phyloP scores from a whole-genome alignment of 2,329 filamentous ascomycete genomes.

The Beauveria australis region DNA sequence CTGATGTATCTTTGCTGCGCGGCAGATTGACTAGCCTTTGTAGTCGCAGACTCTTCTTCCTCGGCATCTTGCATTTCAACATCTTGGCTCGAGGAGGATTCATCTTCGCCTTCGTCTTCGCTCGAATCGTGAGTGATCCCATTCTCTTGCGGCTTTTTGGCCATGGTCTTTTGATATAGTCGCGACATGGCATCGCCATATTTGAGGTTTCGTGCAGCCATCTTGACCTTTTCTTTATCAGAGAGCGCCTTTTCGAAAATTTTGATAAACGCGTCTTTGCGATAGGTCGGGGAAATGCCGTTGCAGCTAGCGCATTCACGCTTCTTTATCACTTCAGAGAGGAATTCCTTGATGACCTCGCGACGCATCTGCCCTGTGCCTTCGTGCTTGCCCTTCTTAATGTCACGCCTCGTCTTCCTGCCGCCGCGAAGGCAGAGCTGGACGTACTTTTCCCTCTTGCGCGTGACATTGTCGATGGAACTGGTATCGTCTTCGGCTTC shows the following conservation, averaged over 20 bases:
- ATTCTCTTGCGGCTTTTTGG: constrained; percentile 24
- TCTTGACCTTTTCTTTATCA: constrained; percentile 66
- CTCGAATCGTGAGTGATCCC: not conserved
- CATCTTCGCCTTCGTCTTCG: constrained; percentile 40
- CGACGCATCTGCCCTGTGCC: constrained; percentile 70
- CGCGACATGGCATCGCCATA: constrained; percentile 60
- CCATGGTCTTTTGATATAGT: constrained; percentile 22
- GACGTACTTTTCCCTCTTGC: constrained; percentile 58
- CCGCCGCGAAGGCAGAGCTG: constrained; percentile 59
- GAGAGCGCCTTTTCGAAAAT: constrained; percentile 80
- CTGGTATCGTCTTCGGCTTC: constrained; percentile 59
- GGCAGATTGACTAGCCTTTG: constrained; percentile 8
- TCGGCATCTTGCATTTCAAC: constrained; percentile 26
- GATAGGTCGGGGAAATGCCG: constrained; percentile 71
- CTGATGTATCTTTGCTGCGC: constrained; percentile 68
- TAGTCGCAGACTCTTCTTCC: constrained; percentile 24
- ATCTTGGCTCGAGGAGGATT: constrained; percentile 22
- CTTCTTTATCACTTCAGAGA: constrained; percentile 60
- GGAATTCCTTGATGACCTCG: constrained; percentile 70
- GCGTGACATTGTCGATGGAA: constrained; percentile 43
- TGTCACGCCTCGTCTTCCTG: constrained; percentile 38
- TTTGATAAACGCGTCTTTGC: constrained; percentile 87
- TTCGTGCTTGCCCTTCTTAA: constrained; percentile 67
- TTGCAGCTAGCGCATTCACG: constrained; percentile 60
- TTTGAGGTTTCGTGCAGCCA: constrained; percentile 62